Percentiles rank a stretch among this genome's conserved stretches.
phyloP scores from a whole-genome alignment of 495 filamentous ascomycete species.

The Aspergillus avenaceus region DNA sequence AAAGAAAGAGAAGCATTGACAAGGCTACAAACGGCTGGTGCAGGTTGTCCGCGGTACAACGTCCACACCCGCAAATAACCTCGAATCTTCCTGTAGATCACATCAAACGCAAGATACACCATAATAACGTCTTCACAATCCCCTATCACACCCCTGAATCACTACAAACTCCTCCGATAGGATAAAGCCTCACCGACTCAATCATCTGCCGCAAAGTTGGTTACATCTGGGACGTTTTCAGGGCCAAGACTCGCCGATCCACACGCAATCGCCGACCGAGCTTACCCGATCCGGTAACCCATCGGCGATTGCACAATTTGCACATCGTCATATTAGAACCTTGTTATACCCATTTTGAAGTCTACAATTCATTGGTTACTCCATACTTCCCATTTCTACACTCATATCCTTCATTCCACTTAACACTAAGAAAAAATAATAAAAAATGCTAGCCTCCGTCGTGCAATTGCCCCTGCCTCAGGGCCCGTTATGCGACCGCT shows the following conservation, averaged over 20 bases:
- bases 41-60: too few relatives aligned
- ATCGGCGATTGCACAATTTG: not conserved
- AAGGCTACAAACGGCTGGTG: too few relatives aligned
- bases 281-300: not conserved
- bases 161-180: not conserved
- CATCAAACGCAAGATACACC: too few relatives aligned
- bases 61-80: too few relatives aligned
- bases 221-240: not conserved
- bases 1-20: too few relatives aligned
- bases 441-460: not conserved
- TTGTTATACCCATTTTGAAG: too few relatives aligned
- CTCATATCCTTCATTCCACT: not conserved
- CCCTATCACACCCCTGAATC: too few relatives aligned
- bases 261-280: conserved; percentile 13
- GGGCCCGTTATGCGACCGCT: not conserved
- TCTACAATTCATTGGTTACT: too few relatives aligned
- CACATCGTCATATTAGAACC: too few relatives aligned
- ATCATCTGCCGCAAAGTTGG: not conserved
- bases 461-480: not conserved
- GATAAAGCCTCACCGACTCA: not conserved
- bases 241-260: not conserved
- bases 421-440: not conserved
- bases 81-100: too few relatives aligned
- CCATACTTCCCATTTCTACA: too few relatives aligned
- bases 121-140: too few relatives aligned